Percentiles rank a stretch among this genome's conserved stretches.
Evolutionary conservation across 2,329 filamentous ascomycete genomes (phyloP).

Genomic region (Verticillium klebahnii): DNA sequence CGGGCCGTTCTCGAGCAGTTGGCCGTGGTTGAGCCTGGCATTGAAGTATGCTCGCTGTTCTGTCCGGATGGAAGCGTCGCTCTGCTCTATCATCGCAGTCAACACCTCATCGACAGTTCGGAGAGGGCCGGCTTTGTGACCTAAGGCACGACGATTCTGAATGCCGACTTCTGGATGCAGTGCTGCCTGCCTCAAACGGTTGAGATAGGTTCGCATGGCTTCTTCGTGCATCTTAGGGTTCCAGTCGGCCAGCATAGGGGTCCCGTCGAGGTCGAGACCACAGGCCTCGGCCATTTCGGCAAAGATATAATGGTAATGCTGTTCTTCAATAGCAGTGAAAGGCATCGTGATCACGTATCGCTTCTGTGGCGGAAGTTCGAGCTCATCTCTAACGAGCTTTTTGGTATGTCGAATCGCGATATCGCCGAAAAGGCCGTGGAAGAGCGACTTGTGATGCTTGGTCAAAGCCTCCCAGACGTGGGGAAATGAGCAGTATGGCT

Average conservation of each 20-base stretch:
- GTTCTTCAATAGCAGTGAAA: slow-evolving; percentile 85
- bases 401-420: slow-evolving; percentile 86
- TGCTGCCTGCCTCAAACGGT: slow-evolving; percentile 73
- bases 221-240: slow-evolving; percentile 60
- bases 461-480: slow-evolving; percentile 66
- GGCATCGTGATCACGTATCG: slow-evolving; percentile 85
- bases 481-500: slow-evolving; percentile 65
- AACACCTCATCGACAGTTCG: slow-evolving; percentile 83
- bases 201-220: slow-evolving; percentile 75
- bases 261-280: slow-evolving; percentile 60
- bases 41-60: slow-evolving; percentile 66
- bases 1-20: slow-evolving; percentile 73
- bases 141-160: slow-evolving; percentile 59
- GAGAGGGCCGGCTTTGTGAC: slow-evolving; percentile 61
- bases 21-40: slow-evolving; percentile 63
- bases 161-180: slow-evolving; percentile 79
- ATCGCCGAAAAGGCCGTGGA: slow-evolving; percentile 63
- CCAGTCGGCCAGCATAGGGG: slow-evolving; percentile 59
- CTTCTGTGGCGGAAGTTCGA: slow-evolving; percentile 76
- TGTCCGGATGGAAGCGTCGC: slow-evolving; percentile 58
- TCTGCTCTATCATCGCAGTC: slow-evolving; percentile 86
- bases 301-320: slow-evolving; percentile 77
- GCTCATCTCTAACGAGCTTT: slow-evolving; percentile 69
- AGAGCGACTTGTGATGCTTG: slow-evolving; percentile 54
- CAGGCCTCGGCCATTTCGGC: slow-evolving; percentile 69